Percentiles rank a stretch among this genome's conserved stretches.
phyloP scores from a whole-genome alignment of 1,139 yeast genomes.

The Hansenula sp. region DNA sequence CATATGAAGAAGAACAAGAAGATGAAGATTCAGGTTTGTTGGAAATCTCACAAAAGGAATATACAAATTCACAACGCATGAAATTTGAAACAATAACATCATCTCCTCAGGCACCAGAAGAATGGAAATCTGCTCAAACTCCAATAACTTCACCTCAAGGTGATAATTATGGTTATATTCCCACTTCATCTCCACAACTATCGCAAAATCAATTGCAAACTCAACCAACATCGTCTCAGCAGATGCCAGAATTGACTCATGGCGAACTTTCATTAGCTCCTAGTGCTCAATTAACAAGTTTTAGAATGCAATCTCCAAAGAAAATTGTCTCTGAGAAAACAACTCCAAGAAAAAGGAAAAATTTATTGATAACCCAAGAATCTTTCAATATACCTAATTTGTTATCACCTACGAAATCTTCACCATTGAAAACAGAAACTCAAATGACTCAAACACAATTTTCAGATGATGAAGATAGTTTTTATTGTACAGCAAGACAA shows the following conservation, averaged over 20 bases:
- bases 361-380: constrained; percentile 11
- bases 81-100: background rate
- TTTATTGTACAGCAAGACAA: constrained; percentile 21
- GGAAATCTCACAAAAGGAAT: constrained; percentile 16
- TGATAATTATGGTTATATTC: background rate
- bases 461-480: constrained; percentile 4
- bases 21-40: constrained; percentile 5
- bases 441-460: background rate
- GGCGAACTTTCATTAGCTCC: constrained; percentile 2
- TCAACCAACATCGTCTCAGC: background rate
- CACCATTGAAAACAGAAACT: constrained; percentile 6
- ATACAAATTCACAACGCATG: constrained; percentile 9
- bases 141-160: background rate
- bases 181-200: constrained; percentile 14
- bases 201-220: constrained; percentile 5
- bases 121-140: constrained; percentile 3
- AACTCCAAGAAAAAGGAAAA: constrained; percentile 11
- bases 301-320: constrained; percentile 17
- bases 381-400: constrained; percentile 16
- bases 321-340: constrained; percentile 5
- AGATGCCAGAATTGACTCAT: background rate
- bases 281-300: constrained; percentile 22
- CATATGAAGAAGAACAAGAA: background rate
- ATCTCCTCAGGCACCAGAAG: background rate
- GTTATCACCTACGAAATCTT: constrained; percentile 6